Evolutionary conservation across 345 rosid species (phyloP).

Genomic region (Hibiscus mutabilis): DNA sequence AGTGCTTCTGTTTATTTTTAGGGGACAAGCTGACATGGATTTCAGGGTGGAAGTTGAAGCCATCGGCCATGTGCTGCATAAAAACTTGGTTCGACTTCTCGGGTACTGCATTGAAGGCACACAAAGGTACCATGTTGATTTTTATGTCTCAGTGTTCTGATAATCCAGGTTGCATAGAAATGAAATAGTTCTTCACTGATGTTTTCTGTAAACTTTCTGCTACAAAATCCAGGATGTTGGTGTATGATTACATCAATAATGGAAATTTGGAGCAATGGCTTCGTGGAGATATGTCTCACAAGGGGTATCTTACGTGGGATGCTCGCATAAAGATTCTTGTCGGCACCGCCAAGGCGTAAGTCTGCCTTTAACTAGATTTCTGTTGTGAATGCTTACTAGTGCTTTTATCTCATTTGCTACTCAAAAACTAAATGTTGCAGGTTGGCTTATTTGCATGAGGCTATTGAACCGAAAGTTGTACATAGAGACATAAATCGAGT

Average conservation of each 20-base stretch:
- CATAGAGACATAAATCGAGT: slow-evolving; percentile 96
- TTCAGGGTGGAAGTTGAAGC: slow-evolving; percentile 97
- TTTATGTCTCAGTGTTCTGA: neutral
- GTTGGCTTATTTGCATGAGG: slow-evolving; percentile 87
- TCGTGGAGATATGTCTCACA: too few relatives aligned
- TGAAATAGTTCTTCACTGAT: neutral
- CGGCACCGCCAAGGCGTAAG: slow-evolving; percentile 96
- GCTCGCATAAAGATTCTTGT: slow-evolving; percentile 77
- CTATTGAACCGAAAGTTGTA: slow-evolving; percentile 97
- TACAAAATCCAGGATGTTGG: slow-evolving; percentile 47
- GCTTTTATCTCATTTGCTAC: slow-evolving; percentile 11
- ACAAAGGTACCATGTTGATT: slow-evolving; percentile 47
- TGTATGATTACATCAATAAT: slow-evolving; percentile 83
- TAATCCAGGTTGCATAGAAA: neutral
- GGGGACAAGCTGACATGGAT: slow-evolving; percentile 97
- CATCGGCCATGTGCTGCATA: slow-evolving; percentile 91
- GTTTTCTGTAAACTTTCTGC: neutral
- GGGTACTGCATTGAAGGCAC: slow-evolving; percentile 98
- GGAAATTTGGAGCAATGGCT: slow-evolving; percentile 98
- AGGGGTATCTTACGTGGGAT: slow-evolving; percentile 95
- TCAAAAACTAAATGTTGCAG: slow-evolving; percentile 30
- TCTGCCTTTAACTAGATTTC: neutral
- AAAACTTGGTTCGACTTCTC: slow-evolving; percentile 88
- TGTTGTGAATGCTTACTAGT: neutral
- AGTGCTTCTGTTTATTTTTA: slow-evolving; percentile 15